Evolutionary conservation across 257 asterid species (phyloP).

Genomic region (Rauvolfia tetraphylla): DNA sequence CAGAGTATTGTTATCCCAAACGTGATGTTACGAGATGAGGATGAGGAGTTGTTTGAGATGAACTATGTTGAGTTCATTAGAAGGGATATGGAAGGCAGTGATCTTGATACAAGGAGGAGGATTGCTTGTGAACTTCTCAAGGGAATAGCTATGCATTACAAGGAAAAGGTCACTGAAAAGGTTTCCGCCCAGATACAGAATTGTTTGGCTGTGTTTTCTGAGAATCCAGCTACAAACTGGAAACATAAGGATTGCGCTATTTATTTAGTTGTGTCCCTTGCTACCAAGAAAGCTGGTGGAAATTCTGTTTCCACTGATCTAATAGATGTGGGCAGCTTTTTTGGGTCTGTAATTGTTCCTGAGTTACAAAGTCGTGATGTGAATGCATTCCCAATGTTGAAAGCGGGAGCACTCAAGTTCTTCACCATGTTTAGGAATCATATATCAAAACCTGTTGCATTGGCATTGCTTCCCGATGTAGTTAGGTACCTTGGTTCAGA

Average conservation of each 20-base stretch:
- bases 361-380: slow-evolving; percentile 78
- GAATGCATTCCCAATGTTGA: slow-evolving; percentile 74
- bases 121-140: slow-evolving; percentile 95
- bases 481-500: slow-evolving; percentile 68
- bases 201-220: slow-evolving; percentile 62
- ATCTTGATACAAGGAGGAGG: slow-evolving; percentile 93
- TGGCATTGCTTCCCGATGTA: slow-evolving; percentile 77
- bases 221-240: slow-evolving; percentile 79
- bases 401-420: slow-evolving; percentile 92
- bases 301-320: slow-evolving; percentile 77
- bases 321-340: slow-evolving; percentile 79
- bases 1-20: slow-evolving; percentile 87
- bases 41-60: slow-evolving; percentile 93
- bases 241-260: slow-evolving; percentile 94
- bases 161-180: slow-evolving; percentile 72
- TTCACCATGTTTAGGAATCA: slow-evolving; percentile 84
- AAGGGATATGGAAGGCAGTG: slow-evolving; percentile 98
- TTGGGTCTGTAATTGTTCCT: slow-evolving; percentile 75
- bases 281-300: slow-evolving; percentile 81
- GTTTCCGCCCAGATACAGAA: slow-evolving; percentile 63
- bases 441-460: slow-evolving; percentile 59
- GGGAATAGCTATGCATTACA: slow-evolving; percentile 78
- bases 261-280: slow-evolving; percentile 83
- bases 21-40: slow-evolving; percentile 96
- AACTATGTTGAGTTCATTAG: slow-evolving; percentile 81